Percentiles rank a stretch among this genome's conserved stretches.
phyloP scores from a whole-genome alignment of 2,329 filamentous ascomycete species.

The Trichoderma sp. region DNA sequence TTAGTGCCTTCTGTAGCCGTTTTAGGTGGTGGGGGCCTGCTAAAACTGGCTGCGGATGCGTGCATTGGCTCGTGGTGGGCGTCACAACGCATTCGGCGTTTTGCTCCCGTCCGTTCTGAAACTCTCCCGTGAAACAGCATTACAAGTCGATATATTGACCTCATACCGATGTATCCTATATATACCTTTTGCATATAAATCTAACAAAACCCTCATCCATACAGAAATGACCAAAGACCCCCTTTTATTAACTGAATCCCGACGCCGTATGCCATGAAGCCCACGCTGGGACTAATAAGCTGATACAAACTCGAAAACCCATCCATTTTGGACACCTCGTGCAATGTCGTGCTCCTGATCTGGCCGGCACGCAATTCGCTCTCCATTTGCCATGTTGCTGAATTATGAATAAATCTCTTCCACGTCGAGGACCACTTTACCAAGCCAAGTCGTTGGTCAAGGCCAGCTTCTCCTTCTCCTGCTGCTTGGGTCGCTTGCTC shows the following conservation, averaged over 20 bases:
- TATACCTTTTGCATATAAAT: background rate
- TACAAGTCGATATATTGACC: background rate
- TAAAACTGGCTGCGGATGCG: background rate
- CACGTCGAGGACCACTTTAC: conserved; percentile 26
- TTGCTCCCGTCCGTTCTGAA: background rate
- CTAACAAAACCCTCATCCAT: background rate
- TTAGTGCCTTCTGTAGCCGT: background rate
- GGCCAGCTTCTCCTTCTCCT: conserved; percentile 58
- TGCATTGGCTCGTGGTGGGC: background rate
- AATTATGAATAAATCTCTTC: background rate
- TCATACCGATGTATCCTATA: background rate
- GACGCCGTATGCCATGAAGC: conserved; percentile 16
- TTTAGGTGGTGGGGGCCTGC: background rate
- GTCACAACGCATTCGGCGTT: background rate
- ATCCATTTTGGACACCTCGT: background rate
- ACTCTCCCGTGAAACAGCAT: background rate
- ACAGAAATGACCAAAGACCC: background rate
- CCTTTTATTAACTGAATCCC: conserved; percentile 10
- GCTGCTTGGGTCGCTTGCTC: conserved; percentile 48
- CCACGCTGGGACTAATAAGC: background rate
- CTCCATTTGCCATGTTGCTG: background rate
- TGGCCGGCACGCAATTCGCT: background rate
- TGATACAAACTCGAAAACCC: conserved; percentile 13
- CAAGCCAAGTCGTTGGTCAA: conserved; percentile 44
- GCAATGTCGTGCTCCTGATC: background rate